Conservation (phyloP, 768 basidiomycete species). For the Lactarius hengduanensis region DNA sequence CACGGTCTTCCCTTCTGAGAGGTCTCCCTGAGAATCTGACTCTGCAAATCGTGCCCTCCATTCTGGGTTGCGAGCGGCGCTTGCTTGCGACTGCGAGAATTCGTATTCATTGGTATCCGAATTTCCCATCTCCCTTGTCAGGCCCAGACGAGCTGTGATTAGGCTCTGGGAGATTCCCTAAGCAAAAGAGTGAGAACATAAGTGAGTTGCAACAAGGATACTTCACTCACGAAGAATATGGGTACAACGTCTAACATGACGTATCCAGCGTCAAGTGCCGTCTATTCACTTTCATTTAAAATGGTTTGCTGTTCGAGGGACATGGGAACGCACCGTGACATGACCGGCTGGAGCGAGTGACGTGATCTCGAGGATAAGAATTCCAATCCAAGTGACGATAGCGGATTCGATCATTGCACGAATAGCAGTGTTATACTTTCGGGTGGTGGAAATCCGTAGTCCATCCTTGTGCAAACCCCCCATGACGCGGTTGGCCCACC, state of each 20-base stretch:
- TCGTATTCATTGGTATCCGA: not conserved
- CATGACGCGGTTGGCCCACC: conserved; percentile 1
- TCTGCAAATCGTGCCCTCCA: not conserved
- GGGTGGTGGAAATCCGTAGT: not conserved
- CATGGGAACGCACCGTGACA: conserved; percentile 23
- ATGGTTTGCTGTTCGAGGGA: not conserved
- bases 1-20: not conserved
- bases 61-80: not conserved
- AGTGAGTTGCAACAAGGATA: not conserved
- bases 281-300: conserved; percentile 1
- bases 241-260: conserved; percentile 8
- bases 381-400: conserved; percentile 32
- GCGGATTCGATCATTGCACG: conserved; percentile 31
- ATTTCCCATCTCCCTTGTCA: conserved; percentile 14
- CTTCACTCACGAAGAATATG: conserved; percentile 17
- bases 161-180: conserved; percentile 34
- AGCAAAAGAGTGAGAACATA: not conserved
- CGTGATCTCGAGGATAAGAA: conserved; percentile 30
- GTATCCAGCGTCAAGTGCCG: not conserved
- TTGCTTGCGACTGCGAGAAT: not conserved
- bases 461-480: not conserved
- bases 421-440: conserved; percentile 18
- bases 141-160: conserved; percentile 31
- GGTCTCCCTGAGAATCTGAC: not conserved
- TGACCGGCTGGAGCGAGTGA: conserved; percentile 30